Conservation (phyloP, 2,329 filamentous ascomycete genomes). For the Aspergillus sp. region DNA sequence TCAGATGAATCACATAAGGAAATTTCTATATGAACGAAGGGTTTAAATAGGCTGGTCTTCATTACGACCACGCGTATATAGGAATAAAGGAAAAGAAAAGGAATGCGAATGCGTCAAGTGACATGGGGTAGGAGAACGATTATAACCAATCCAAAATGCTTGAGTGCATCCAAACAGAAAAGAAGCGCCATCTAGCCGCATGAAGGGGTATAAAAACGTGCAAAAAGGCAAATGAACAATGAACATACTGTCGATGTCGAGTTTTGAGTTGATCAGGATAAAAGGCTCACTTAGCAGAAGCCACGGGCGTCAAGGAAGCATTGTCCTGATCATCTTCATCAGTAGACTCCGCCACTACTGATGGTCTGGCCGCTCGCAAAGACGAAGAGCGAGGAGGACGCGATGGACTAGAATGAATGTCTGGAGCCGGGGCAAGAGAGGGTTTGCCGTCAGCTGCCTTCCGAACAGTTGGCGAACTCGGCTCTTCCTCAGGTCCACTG, state of each 20-base stretch:
- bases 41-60: too few species aligned
- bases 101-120: not conserved
- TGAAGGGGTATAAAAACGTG: constrained; percentile 1
- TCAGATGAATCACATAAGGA: not conserved
- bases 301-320: constrained; percentile 10
- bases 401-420: constrained; percentile 24
- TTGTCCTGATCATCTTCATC: constrained; percentile 2
- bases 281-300: constrained; percentile 7
- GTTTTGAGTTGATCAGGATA: not conserved
- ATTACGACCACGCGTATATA: not conserved
- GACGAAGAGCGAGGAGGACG: constrained; percentile 37
- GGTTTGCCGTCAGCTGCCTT: constrained; percentile 1
- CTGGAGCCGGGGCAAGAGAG: constrained; percentile 25
- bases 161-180: constrained; percentile 4
- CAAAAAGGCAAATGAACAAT: constrained; percentile 5
- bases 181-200: constrained; percentile 8
- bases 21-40: constrained; percentile 2
- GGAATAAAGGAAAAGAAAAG: constrained; percentile 3
- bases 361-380: constrained; percentile 15
- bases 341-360: constrained; percentile 8
- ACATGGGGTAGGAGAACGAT: not conserved
- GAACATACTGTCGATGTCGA: constrained; percentile 3
- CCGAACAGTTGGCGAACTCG: constrained; percentile 14
- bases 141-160: constrained; percentile 4
- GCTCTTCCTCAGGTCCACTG: constrained; percentile 25